A percentile compares a stretch with the other conserved stretches of the same genome.
These are phyloP conservation scores for Megacollybia platyphylla DNA, from an alignment of 1,284 basidiomycete species.

Conservation along the genomic window DNA sequence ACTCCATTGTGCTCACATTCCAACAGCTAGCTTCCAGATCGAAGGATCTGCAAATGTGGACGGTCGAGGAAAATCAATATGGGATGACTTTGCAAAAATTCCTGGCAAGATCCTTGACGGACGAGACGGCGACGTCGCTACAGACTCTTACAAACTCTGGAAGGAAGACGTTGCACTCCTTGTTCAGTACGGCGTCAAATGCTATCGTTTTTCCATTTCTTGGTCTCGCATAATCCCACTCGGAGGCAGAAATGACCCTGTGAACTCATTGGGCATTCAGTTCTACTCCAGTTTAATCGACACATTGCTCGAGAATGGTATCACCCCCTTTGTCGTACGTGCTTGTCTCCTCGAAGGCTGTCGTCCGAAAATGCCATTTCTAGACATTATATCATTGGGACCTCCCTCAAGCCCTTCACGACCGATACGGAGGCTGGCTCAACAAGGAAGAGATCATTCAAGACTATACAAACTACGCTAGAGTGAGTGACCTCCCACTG, in stretches of 20 bases:
- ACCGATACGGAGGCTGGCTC: constrained; percentile 65
- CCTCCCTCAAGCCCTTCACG: constrained; percentile 55
- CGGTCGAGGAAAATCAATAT: constrained; percentile 54
- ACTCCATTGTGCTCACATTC: constrained; percentile 2
- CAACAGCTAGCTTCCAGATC: constrained; percentile 50
- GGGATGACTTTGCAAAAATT: constrained; percentile 60
- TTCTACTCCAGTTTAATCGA: constrained; percentile 63
- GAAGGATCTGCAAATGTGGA: constrained; percentile 49
- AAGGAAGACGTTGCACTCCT: constrained; percentile 58
- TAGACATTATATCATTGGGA: constrained; percentile 76
- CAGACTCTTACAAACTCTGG: constrained; percentile 59
- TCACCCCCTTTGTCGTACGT: constrained; percentile 58
- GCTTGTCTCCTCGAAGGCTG: not conserved
- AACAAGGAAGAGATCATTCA: constrained; percentile 47
- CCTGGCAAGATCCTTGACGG: constrained; percentile 61
- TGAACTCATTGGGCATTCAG: constrained; percentile 55
- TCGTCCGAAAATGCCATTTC: not conserved
- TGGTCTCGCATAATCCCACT: constrained; percentile 66
- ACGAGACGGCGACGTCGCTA: constrained; percentile 53
- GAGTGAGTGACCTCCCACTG: constrained; percentile 19
- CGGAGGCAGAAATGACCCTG: constrained; percentile 56
- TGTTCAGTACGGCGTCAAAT: constrained; percentile 42
- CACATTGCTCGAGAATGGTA: constrained; percentile 46
- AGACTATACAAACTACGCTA: constrained; percentile 55
- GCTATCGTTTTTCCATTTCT: constrained; percentile 60